Evolutionary conservation across 2,329 filamentous ascomycete genomes (phyloP).

Genomic region (Penicillium paneum): DNA sequence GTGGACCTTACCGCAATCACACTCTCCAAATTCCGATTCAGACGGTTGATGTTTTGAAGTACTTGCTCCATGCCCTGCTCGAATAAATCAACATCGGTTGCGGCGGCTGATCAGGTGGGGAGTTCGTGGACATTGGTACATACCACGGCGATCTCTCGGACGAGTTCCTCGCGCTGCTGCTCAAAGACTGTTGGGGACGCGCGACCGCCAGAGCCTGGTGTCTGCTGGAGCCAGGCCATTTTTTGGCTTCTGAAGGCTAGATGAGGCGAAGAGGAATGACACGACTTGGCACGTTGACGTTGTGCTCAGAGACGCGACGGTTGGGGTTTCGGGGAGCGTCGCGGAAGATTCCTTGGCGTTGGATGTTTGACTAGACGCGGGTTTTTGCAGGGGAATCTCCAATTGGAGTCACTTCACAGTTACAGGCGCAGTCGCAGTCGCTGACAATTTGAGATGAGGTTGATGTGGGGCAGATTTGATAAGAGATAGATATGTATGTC

Average conservation of each 20-base stretch:
- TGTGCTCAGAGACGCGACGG: neutral
- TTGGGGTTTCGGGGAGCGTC: neutral
- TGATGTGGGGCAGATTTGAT: neutral
- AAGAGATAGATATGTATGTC: neutral
- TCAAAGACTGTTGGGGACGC: constrained; percentile 40
- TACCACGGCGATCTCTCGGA: constrained; percentile 45
- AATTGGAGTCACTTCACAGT: no score
- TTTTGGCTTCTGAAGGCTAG: neutral
- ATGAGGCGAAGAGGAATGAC: neutral
- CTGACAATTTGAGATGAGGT: neutral
- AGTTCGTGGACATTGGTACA: constrained; percentile 27
- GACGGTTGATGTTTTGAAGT: constrained; percentile 89
- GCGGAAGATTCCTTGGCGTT: neutral
- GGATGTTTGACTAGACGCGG: neutral
- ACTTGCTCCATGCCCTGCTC: constrained; percentile 73
- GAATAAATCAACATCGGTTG: neutral
- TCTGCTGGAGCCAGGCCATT: constrained; percentile 19
- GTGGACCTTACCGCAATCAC: constrained; percentile 69
- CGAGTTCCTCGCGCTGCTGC: constrained; percentile 42
- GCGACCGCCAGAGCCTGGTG: constrained; percentile 17
- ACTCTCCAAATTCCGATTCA: constrained; percentile 88
- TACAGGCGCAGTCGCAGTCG: neutral
- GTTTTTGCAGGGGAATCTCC: neutral
- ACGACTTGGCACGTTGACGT: neutral
- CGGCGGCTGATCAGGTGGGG: neutral